Percentiles rank a stretch among this genome's conserved stretches.
These are phyloP conservation scores for Geotrichum aggregatum DNA, from an alignment of 1,139 yeast genomes.

Conservation along the genomic window DNA sequence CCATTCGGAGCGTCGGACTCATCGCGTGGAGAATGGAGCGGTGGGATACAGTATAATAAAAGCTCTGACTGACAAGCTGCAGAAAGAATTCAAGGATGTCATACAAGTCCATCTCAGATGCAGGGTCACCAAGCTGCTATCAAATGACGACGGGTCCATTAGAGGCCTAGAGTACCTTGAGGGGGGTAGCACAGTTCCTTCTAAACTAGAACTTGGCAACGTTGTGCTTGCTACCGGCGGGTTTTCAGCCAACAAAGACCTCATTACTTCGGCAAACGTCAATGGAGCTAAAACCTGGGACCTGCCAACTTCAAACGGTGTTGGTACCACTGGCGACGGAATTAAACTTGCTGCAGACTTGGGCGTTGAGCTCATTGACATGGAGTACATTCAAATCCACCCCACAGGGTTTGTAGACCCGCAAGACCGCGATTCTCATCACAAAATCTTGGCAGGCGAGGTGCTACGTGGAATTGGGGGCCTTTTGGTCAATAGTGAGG, in stretches of 20 bases:
- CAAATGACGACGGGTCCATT: slow-evolving; percentile 31
- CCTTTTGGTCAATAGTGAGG: slow-evolving; percentile 53
- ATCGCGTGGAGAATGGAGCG: slow-evolving; percentile 49
- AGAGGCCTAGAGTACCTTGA: slow-evolving; percentile 50
- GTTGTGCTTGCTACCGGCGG: slow-evolving; percentile 82
- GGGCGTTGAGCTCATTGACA: slow-evolving; percentile 62
- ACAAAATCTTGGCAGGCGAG: slow-evolving; percentile 73
- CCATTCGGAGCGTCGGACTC: slow-evolving; percentile 69
- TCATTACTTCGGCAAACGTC: slow-evolving; percentile 48
- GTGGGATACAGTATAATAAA: slow-evolving; percentile 75
- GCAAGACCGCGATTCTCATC: slow-evolving; percentile 48
- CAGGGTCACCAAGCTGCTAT: slow-evolving; percentile 12
- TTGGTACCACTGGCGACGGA: slow-evolving; percentile 75
- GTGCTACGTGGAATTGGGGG: slow-evolving; percentile 79
- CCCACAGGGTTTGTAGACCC: slow-evolving; percentile 79
- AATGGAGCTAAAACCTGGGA: slow-evolving; percentile 61
- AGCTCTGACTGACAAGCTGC: slow-evolving; percentile 48
- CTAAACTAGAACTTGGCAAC: slow-evolving; percentile 44
- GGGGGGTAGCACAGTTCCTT: slow-evolving; percentile 30
- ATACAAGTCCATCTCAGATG: slow-evolving; percentile 29
- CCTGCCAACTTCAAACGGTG: slow-evolving; percentile 70
- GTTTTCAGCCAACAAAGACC: slow-evolving; percentile 54
- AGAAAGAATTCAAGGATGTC: slow-evolving; percentile 28
- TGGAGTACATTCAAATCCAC: slow-evolving; percentile 76
- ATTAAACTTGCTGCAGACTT: slow-evolving; percentile 54